Percentiles rank a stretch among this genome's conserved stretches.
phyloP scores from a whole-genome alignment of 305 asterid genomes.

The Striga hermonthica region DNA sequence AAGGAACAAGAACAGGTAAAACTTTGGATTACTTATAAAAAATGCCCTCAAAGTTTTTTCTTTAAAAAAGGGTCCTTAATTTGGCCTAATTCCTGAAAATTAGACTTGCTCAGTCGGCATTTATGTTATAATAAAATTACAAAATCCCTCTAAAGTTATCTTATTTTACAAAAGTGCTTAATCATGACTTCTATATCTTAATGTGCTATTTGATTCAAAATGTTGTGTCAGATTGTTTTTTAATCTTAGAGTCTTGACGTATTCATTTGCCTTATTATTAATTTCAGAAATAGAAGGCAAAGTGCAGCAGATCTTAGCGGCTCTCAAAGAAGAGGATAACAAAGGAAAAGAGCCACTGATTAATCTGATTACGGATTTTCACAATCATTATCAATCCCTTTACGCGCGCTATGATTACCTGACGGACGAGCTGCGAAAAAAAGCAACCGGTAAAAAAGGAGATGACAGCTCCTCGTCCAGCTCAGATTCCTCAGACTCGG shows the following conservation, averaged over 20 bases:
- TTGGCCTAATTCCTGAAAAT: too few species aligned
- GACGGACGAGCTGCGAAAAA: conserved; percentile 62
- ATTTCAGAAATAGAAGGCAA: conserved; percentile 66
- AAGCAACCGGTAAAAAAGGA: conserved; percentile 45
- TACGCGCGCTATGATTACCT: conserved; percentile 74
- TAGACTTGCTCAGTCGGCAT: too few species aligned
- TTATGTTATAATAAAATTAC: too few species aligned
- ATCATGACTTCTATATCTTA: too few species aligned
- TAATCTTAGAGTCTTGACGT: too few species aligned
- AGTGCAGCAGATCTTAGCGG: conserved; percentile 61
- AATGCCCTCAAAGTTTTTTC: too few species aligned
- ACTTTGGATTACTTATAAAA: not conserved
- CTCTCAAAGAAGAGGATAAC: conserved; percentile 51
- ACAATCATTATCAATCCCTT: conserved; percentile 62
- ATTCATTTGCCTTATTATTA: conserved; percentile 6
- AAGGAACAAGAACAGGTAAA: conserved; percentile 67
- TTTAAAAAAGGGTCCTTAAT: too few species aligned
- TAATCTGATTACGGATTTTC: conserved; percentile 57
- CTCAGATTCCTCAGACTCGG: conserved; percentile 79
- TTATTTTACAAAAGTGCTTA: too few species aligned
- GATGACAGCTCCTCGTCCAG: conserved; percentile 68
- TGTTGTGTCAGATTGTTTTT: too few species aligned
- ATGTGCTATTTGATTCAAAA: too few species aligned
- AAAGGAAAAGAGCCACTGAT: conserved; percentile 56
- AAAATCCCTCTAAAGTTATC: too few species aligned